Evolutionary conservation across 805 yeast species (phyloP), one percentile per base, ranked within the genome.

Genomic region (Nakazawaea ishiwadae): DNA sequence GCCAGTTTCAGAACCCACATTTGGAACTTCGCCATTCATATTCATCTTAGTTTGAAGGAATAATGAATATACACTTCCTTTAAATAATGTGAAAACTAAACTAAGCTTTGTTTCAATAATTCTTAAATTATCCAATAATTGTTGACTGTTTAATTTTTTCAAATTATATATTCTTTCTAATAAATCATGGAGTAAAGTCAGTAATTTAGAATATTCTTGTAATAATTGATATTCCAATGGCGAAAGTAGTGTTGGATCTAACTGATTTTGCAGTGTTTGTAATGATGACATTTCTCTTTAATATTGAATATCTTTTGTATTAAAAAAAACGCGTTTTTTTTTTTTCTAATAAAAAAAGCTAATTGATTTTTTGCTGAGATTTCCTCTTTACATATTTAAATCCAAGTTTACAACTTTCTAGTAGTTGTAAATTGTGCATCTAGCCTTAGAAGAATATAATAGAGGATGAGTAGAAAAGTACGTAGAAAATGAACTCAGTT

Each of bases 61-160:
- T 19, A 42, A 30, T 1, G 41, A 32, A 48, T 69, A 69, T 5
- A 69, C 71, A 1, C 74, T 70, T 3, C 71, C 67, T 40, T 67
- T 63, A 58, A 69, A 70, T 15, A 66, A 55, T 12, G 73, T 68
- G 46, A 66, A 63, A n/a, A 70, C 68, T 44, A 70, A 53, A 3
- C 69, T 70, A 17, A 68, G 50, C 39, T 68, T 68, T 48, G 63
- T 59, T 51, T 70, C 76, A 37, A 70, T 53, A 31, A 53, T 58
- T 20, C 73, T 52, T 44, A 69, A 51, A 47, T 66, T 67, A 17
- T 60, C 63, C 20, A 64, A 47, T 31, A 69, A 49, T 17, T 56
- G 54, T 39, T 59, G 60, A 4, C 67, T 63, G 10, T 58, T 36
- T 33, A 58, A 47, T 16, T 41, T 42, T 27, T 35, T 40, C 39